Base-by-base conservation (phyloP, 805 yeast genomes). In the Kazachstania psychrophila region DNA sequence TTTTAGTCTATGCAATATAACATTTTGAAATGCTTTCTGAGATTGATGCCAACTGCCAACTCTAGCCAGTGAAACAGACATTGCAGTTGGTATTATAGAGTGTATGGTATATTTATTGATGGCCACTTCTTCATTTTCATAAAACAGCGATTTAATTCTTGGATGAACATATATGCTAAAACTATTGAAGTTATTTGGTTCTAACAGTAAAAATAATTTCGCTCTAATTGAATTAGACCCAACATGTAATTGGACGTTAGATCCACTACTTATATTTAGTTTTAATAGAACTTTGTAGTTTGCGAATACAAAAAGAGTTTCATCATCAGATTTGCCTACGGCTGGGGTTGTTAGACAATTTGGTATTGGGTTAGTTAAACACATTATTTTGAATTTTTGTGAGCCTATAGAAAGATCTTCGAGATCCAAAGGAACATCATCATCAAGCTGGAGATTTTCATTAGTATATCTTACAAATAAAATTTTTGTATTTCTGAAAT, bases 1-100 rank as follows among this genome's bases (percentile, higher is more conserved):
- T 52, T 81, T 73, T 45, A 85, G 60, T 36, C 79, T 76, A 11
- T 75, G 60, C 36, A 79, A 63, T 48, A 84, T 51, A 6, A 51
- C 35, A 29, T 46, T 47, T 39, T 58, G 60, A 31, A 42, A 54
- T 2, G 29, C 16, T 34, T 49, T 56, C 38, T 58, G 62, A 10
- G 52, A 39, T 29, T 57, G 58, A 28, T 39, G 24, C 48, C 49
- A 48, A 30, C 46, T 37, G 1, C 58, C 58, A 2, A 57, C 51
- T 32, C 59, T 42, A 4, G 56, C 42, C 10, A 58, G 16, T 3
- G 51, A 39, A 1, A 56, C 54, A 13, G 51, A 39, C 5, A 37
- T 31, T 3, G 61, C 59, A 2, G 41, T 38, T 9, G 53, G 49
- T 6, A 52, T 23, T 5, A 12, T 14, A 6, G 37, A 31, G 5